Evolutionary conservation across 164 flowering plant genomes (phyloP).

Genomic region (Nymphaea colorata): DNA sequence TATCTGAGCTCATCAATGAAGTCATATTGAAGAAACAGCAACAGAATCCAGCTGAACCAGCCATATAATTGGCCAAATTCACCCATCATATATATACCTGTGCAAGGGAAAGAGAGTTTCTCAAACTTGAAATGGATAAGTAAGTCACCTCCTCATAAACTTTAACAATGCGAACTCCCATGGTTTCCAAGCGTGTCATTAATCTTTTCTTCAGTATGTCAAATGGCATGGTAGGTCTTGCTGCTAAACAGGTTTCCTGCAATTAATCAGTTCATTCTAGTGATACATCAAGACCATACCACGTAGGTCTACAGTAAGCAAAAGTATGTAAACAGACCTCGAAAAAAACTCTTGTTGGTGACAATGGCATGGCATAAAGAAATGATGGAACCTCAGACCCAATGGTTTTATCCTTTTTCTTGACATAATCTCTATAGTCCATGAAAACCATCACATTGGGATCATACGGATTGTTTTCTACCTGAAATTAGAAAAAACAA

Average conservation of each 20-base stretch:
- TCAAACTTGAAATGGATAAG: background rate
- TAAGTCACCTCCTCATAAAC: slow-evolving; percentile 75
- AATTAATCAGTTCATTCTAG: background rate
- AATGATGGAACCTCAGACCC: slow-evolving; percentile 81
- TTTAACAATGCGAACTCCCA: slow-evolving; percentile 67
- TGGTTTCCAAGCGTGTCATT: slow-evolving; percentile 59
- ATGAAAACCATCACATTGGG: slow-evolving; percentile 94
- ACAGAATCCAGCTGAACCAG: too few relatives aligned
- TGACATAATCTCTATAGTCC: slow-evolving; percentile 84
- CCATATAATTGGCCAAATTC: too few relatives aligned
- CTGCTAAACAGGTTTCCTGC: slow-evolving; percentile 98
- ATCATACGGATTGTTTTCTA: slow-evolving; percentile 91
- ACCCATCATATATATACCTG: too few relatives aligned
- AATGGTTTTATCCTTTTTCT: slow-evolving; percentile 28
- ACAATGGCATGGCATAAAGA: slow-evolving; percentile 93
- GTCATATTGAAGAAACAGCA: too few relatives aligned
- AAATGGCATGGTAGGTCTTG: slow-evolving; percentile 87
- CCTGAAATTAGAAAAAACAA: slow-evolving; percentile 29
- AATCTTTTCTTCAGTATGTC: slow-evolving; percentile 70
- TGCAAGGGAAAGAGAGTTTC: too few relatives aligned
- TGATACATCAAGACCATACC: too few relatives aligned
- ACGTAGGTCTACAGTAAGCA: background rate
- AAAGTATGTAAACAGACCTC: slow-evolving; percentile 42
- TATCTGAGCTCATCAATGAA: too few relatives aligned
- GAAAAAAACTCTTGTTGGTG: slow-evolving; percentile 85